Evolutionary conservation across 75 land plant genomes (phyloP), one percentile per base, ranked within the genome.

Genomic region (Pinus tabuliformis): DNA sequence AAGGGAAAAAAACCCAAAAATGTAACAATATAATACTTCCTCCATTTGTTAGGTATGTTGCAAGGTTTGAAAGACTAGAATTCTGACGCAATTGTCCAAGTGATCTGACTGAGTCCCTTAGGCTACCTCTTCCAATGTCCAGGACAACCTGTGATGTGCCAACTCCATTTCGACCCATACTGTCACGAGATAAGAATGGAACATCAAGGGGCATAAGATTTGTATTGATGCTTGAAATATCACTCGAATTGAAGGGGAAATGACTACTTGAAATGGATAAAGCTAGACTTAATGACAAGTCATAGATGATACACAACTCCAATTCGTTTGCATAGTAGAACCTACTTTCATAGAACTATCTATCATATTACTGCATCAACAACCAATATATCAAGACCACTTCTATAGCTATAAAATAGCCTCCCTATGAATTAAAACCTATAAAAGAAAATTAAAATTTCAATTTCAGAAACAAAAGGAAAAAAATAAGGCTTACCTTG

Each of bases 11-110:
- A 37, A 37, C 36, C 37, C 20, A 66, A 33, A 36, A 66, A 66
- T 36, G 70, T 36, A 66, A 18, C 70, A 66, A 6, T 9, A 36
- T 3, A 16, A 77, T 81, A 95, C 98, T 95, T 85, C 88, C 93
- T 78, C 90, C 76, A 80, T 89, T 92, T 76, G 92, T 78, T 61
- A 91, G 82, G 81, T 95, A n/a, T n/a, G n/a, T n/a, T n/a, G n/a
- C n/a, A n/a, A n/a, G n/a, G n/a, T n/a, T 96, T 74, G 98, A 90
- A 52, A 95, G 88, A 62, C 97, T 96, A 75, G 93, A 93, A 75
- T 93, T 93, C 87, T 97, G 88, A 28, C 90, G 94, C 22, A 96
- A 73, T 78, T 85, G 91, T 59, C 81, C 89, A 28, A 96, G 78
- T 13, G 94, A 81, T 78, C 83, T 82, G 33, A 91, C 83, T 28